Evolutionary conservation across 2,329 filamentous ascomycete genomes (phyloP), one percentile per base, ranked within the genome.

Genomic region (Aspergillus quadricinctus): DNA sequence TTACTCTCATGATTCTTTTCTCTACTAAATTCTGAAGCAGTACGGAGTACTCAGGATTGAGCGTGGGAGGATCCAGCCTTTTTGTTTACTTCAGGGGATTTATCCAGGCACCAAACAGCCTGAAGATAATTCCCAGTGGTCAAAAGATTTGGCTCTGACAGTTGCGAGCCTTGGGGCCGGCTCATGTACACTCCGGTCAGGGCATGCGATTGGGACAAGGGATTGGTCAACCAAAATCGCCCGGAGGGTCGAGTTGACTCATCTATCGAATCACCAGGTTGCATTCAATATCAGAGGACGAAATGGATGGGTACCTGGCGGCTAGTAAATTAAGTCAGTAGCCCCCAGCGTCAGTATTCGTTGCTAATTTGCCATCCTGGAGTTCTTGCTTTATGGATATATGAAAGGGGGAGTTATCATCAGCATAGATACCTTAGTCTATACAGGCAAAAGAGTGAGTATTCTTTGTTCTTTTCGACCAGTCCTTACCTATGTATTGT

Each of bases 121-220:
- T 37, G 61, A 63, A 63, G 62, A 67, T 65, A 54, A 46, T 25
- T 58, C 31, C 31, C 53, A 65, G 40, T 63, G 60, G 58, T 52
- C 52, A 52, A 55, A 61, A 63, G 59, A 59, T 64, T 54, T 64
- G 66, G 66, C 58, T 60, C 62, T 64, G 62, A 58, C 63, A 65
- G 62, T 53, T 61, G 52, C n/a, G 56, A 66, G 60, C 62, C 64
- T 62, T 61, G 64, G 64, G 63, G 54, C 61, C 63, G 63, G 61
- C 67, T 69, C 67, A 68, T 71, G 64, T 65, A 67, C 60, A 55
- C 62, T 55, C 60, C 64, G 57, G 50, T 61, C 61, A 59, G 60
- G 67, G 55, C 54, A 58, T 58, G 51, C 49, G 19, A 57, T 52
- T 59, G 55, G 50, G 52, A 43, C 35, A 49, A 55, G 17, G 53